Base-by-base conservation (phyloP, 176 grass and related monocot species). In the Raddia guianensis region DNA sequence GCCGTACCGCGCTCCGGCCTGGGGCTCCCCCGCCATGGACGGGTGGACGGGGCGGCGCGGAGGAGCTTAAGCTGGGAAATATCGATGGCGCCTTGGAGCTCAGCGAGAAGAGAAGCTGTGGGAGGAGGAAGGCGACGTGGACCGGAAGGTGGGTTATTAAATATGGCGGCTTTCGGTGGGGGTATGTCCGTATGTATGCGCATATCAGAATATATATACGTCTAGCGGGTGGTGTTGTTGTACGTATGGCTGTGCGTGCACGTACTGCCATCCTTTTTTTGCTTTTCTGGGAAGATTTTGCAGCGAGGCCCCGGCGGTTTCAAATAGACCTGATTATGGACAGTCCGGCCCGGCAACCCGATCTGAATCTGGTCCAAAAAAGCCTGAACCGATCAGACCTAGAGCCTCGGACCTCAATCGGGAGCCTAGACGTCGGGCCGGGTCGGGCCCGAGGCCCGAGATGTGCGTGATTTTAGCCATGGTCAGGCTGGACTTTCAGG, bases 1-100 rank as follows among this genome's bases (percentile, higher is more conserved):
- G 3, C 32, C 5, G 10, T 19, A 34, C 5, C n/a, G 18, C 49
- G 14, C 47, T 37, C 43, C 51, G 12, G 60, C 47, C 49, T 94
- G 70, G 4, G 74, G 60, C 42, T 77, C 61, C 42, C 74, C 61
- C 50, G 80, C 76, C 89, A 92, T 91, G 70, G 73, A 49, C 43
- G 74, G 50, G 20, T 40, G 37, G 37, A 40, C 37, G 37, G 37
- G 37, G 37, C 37, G 37, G 37, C 37, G 57, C 19, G 37, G 56
- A 12, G 40, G 19, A 71, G 72, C 54, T 45, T 27, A 27, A 40
- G 68, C 32, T 63, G 20, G 74, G 80, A 83, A 58, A 43, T 78
- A 73, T 73, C 34, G 46, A 70, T 20, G 52, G 37, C 18, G 66
- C 35, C 35, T 21, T 15, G 47, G 45, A 66, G 59, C 37, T 40